These are phyloP conservation scores for Clavispora phyllophila DNA, from an alignment of 805 yeast species.

Conservation along the genomic window DNA sequence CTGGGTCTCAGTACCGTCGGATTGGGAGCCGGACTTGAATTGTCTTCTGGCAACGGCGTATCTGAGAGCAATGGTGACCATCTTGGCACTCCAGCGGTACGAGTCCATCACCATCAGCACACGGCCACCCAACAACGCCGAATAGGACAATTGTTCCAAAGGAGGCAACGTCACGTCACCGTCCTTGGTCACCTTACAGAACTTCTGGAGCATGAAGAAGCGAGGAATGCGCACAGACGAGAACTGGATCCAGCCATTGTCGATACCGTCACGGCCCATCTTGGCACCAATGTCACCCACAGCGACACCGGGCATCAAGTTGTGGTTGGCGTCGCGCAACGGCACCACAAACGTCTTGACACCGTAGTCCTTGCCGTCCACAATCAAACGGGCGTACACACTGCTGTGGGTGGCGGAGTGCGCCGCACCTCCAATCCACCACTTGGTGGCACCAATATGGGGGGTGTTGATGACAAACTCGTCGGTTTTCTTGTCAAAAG, in stretches of 20 bases:
- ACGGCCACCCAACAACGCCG: conserved; percentile 18
- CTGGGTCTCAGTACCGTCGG: conserved; percentile 18
- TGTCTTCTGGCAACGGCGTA: conserved; percentile 19
- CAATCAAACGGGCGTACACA: conserved; percentile 17
- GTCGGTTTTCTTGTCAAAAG: conserved; percentile 16
- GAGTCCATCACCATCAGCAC: conserved; percentile 19
- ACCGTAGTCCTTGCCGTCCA: conserved; percentile 18
- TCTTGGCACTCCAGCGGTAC: conserved; percentile 15
- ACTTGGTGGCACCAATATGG: conserved; percentile 20
- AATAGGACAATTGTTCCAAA: conserved; percentile 17
- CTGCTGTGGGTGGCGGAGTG: conserved; percentile 18
- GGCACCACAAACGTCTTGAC: conserved; percentile 20
- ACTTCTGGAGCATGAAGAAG: conserved; percentile 18
- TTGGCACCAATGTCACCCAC: conserved; percentile 20
- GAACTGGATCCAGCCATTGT: conserved; percentile 21
- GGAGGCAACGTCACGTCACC: conserved; percentile 17
- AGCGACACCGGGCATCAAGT: conserved; percentile 17
- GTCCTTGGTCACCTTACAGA: conserved; percentile 13
- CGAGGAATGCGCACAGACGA: conserved; percentile 17
- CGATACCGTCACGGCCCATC: conserved; percentile 21
- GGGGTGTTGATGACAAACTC: conserved; percentile 19
- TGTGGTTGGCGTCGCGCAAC: conserved; percentile 16
- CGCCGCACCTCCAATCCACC: conserved; percentile 22
- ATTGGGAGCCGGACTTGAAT: conserved; percentile 18
- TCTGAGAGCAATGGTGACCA: conserved; percentile 16